Evolutionary conservation across 371 early-diverging fungal species (phyloP).

Genomic region (Gilbertella persicaria): DNA sequence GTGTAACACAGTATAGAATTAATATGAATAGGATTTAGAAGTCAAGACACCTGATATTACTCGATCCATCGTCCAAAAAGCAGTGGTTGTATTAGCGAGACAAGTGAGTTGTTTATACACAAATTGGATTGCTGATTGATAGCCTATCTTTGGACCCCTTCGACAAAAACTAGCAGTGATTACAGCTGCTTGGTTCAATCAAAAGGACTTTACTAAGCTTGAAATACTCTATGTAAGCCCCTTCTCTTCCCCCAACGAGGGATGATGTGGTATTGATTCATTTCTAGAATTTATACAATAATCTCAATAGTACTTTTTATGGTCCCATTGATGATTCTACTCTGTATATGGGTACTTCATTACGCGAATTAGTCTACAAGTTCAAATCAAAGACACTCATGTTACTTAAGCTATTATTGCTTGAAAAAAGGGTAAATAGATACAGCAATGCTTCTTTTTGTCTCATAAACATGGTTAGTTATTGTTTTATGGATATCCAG

Average conservation of each 20-base stretch:
- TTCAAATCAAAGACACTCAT: constrained; percentile 78
- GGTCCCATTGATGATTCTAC: constrained; percentile 70
- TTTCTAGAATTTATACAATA: constrained; percentile 65
- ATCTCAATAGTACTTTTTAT: constrained; percentile 54
- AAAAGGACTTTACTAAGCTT: constrained; percentile 76
- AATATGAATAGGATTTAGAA: constrained; percentile 51
- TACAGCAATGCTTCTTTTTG: too few relatives aligned
- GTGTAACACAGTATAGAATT: not conserved
- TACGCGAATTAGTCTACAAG: constrained; percentile 70
- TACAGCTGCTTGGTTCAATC: constrained; percentile 81
- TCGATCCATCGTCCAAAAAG: constrained; percentile 81
- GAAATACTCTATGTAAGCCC: constrained; percentile 75
- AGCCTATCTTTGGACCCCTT: constrained; percentile 78
- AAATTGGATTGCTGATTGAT: not conserved
- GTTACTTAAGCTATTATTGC: constrained; percentile 71
- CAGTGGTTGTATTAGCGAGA: constrained; percentile 74
- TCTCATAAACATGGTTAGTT: constrained; percentile 53
- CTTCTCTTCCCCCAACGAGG: not conserved
- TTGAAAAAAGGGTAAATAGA: constrained; percentile 66
- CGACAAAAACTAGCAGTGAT: constrained; percentile 75
- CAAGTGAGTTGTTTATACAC: constrained; percentile 43
- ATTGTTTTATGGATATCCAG: constrained; percentile 80
- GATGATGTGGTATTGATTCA: not conserved
- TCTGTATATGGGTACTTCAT: constrained; percentile 71
- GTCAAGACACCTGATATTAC: constrained; percentile 79